Conservation (phyloP, 345 rosid species). For the Kernera saxatilis region DNA sequence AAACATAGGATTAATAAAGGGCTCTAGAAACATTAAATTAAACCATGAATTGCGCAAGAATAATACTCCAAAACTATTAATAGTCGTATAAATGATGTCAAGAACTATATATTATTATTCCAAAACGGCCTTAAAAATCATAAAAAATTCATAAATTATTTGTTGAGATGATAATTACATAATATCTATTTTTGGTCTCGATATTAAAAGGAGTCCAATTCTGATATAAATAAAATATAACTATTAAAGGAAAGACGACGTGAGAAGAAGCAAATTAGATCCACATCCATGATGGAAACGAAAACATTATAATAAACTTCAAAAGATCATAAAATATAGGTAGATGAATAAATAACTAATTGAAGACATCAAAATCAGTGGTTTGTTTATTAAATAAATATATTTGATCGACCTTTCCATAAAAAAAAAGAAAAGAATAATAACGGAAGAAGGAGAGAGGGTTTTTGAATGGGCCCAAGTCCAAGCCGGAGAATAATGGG, state of each 20-base stretch:
- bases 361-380: constrained; percentile 6
- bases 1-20: background rate
- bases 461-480: constrained; percentile 18
- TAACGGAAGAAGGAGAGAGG: background rate
- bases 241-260: constrained; percentile 27
- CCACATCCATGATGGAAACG: constrained; percentile 11
- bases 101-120: background rate
- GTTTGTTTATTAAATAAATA: background rate
- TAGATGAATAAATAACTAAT: background rate
- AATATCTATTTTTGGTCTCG: background rate
- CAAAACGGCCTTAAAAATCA: background rate
- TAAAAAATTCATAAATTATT: background rate
- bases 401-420: background rate
- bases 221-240: background rate
- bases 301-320: background rate
- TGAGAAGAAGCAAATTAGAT: constrained; percentile 15
- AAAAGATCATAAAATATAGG: background rate
- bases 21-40: background rate
- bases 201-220: background rate
- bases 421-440: background rate
- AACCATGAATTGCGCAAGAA: background rate
- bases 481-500: constrained; percentile 1
- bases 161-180: background rate
- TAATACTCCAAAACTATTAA: too few species aligned
- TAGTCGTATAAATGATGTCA: background rate